These are phyloP conservation scores for Solanum tacnaense DNA, from an alignment of 257 asterid genomes.

Conservation along the genomic window DNA sequence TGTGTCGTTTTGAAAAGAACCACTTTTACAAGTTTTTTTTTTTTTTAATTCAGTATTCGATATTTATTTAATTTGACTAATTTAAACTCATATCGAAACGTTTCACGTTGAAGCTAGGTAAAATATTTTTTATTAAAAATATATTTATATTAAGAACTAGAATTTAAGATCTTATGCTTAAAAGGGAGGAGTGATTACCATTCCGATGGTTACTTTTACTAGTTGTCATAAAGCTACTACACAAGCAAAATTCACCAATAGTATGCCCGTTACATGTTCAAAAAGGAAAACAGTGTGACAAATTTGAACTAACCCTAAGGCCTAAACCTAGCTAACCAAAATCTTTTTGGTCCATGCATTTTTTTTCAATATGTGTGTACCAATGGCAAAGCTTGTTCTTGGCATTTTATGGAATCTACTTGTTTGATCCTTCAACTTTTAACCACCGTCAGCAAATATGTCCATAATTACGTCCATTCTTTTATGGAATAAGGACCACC, in stretches of 20 bases:
- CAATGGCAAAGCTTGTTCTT: not conserved
- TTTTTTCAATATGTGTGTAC: not conserved
- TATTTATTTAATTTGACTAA: not conserved
- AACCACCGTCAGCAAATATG: not conserved
- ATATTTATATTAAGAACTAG: fast-evolving
- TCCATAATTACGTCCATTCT: not conserved
- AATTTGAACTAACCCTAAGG: not conserved
- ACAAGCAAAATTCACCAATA: not conserved
- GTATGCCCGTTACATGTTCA: not conserved
- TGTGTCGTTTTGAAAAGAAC: not conserved
- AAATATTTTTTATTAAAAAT: not conserved
- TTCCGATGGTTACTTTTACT: not conserved
- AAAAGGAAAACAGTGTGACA: not conserved
- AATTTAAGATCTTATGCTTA: fast-evolving
- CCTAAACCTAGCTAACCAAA: not conserved
- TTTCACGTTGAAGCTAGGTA: not conserved
- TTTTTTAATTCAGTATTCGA: too few relatives aligned
- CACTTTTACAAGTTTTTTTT: not conserved
- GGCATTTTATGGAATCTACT: not conserved
- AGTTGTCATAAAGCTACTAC: not conserved
- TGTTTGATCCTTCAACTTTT: not conserved
- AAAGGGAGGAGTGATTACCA: not conserved
- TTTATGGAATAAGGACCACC: not conserved
- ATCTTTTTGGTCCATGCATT: not conserved
- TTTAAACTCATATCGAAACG: fast-evolving